Base-by-base conservation (phyloP, 2,329 filamentous ascomycete species). In the Raffaelea albimanens region DNA sequence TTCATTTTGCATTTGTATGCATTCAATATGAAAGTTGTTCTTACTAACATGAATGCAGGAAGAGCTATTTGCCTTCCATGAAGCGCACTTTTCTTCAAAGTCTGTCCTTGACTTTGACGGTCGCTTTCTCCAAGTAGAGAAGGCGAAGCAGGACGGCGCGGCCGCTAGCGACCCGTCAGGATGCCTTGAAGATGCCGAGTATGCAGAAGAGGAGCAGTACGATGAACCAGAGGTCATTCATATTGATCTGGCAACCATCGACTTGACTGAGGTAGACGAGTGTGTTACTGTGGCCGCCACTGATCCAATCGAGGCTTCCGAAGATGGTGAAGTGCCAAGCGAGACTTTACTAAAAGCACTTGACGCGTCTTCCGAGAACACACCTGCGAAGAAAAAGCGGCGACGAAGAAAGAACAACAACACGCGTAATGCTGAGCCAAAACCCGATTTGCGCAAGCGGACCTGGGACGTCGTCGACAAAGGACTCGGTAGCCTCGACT, bases 381-480 rank as follows among this genome's bases (percentile, higher is more conserved):
- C 5, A 8, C 14, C 34, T 38, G 5, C 18, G 20, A 40, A 41
- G 18, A 50, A 50, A 31, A 48, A 49, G 40, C 45, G 47, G 40
- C 41, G 50, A 36, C 34, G 49, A 3, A 45, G 42, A 38, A 54
- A 48, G 38, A 52, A 48, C 41, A 31, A 38, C 10, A 63, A 65
- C 43, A 60, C 19, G 40, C 31, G 14, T 23, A 59, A 59, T 11
- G 65, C 64, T 36, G 66, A 72, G 49, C 70, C 71, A 3, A 81
- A 81, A 56, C 76, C 76, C 2, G 80, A 83, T 56, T 58, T 83
- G 52, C 72, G 80, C 43, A 83, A 83, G 64, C 72, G 80, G 38
- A 83, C 80, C 0, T 83, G 80, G 80, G 80, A 83, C 54, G 67
- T 80, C 18, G 80, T 83, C 7, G 80, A 81, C 48, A 67, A 68